Evolutionary conservation across 2,329 filamentous ascomycete genomes (phyloP).

Genomic region (Phaeosphaeriaceae sp.): DNA sequence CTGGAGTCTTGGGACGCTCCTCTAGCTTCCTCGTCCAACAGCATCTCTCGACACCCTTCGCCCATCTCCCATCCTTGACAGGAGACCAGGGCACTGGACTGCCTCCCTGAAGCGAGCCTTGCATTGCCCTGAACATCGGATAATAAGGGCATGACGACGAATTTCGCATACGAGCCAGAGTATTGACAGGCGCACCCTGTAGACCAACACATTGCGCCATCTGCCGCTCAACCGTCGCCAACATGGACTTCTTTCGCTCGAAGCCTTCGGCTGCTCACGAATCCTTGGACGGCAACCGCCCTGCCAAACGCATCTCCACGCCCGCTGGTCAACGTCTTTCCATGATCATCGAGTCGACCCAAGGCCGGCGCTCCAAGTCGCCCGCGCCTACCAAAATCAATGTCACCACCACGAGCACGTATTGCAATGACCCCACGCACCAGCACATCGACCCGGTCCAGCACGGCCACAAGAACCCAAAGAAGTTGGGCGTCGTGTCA

Average conservation of each 20-base stretch:
- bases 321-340: slow-evolving; percentile 52
- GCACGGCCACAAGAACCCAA: slow-evolving; percentile 22
- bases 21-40: slow-evolving; percentile 3
- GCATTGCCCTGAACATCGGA: neutral
- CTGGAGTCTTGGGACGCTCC: neutral
- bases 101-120: neutral
- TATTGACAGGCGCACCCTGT: slow-evolving; percentile 1
- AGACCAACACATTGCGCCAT: slow-evolving; percentile 3
- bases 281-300: slow-evolving; percentile 33
- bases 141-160: slow-evolving; percentile 2
- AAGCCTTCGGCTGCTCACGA: slow-evolving; percentile 33
- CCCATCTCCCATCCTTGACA: slow-evolving; percentile 4
- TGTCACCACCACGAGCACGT: slow-evolving; percentile 36
- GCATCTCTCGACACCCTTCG: neutral
- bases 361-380: slow-evolving; percentile 24
- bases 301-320: slow-evolving; percentile 51
- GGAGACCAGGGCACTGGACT: neutral
- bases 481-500: slow-evolving; percentile 26
- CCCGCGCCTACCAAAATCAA: slow-evolving; percentile 33
- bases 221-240: neutral
- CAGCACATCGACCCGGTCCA: slow-evolving; percentile 29
- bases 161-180: neutral
- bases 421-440: slow-evolving; percentile 36
- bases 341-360: slow-evolving; percentile 47
- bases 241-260: slow-evolving; percentile 37